phyloP scores from a whole-genome alignment of 1,284 basidiomycete genomes.

The Vanrija pseudolonga region DNA sequence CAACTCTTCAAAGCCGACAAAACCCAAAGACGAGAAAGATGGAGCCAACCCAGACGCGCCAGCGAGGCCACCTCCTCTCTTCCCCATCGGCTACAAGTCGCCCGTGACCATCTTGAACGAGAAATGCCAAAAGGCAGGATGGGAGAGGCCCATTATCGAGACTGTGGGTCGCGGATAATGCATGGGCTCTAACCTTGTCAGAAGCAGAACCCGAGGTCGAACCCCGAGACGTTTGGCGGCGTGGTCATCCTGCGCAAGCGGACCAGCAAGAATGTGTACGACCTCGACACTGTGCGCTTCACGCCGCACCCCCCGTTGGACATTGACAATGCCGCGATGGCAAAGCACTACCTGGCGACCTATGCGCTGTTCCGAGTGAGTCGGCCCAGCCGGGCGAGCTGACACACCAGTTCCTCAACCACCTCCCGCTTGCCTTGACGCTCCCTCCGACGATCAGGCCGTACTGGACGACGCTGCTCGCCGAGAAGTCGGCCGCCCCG shows the following conservation, averaged over 20 bases:
- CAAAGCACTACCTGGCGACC: conserved; percentile 81
- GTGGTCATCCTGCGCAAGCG: conserved; percentile 60
- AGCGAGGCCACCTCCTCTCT: conserved; percentile 56
- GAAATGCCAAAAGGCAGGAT: conserved; percentile 79
- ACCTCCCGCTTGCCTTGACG: conserved; percentile 68
- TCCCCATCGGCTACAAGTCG: conserved; percentile 75
- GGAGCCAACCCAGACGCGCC: conserved; percentile 24
- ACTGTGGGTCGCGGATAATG: conserved; percentile 54
- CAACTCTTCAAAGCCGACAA: conserved; percentile 62
- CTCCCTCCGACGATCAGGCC: conserved; percentile 77
- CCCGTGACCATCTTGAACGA: conserved; percentile 72
- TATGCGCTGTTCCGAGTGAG: conserved; percentile 80
- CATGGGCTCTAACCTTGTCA: conserved; percentile 3
- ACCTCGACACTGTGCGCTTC: conserved; percentile 66
- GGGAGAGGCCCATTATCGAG: conserved; percentile 73
- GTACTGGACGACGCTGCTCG: conserved; percentile 74
- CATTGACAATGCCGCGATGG: conserved; percentile 64
- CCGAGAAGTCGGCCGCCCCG: conserved; percentile 64
- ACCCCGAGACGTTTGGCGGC: conserved; percentile 58
- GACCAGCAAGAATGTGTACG: conserved; percentile 64
- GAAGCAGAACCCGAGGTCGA: conserved; percentile 54
- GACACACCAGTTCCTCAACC: conserved; percentile 65
- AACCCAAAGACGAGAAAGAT: conserved; percentile 26
- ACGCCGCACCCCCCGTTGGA: conserved; percentile 66
- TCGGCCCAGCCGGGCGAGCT: neutral